phyloP scores from a whole-genome alignment of 2,329 filamentous ascomycete genomes.

The Metarhizium humberi region DNA sequence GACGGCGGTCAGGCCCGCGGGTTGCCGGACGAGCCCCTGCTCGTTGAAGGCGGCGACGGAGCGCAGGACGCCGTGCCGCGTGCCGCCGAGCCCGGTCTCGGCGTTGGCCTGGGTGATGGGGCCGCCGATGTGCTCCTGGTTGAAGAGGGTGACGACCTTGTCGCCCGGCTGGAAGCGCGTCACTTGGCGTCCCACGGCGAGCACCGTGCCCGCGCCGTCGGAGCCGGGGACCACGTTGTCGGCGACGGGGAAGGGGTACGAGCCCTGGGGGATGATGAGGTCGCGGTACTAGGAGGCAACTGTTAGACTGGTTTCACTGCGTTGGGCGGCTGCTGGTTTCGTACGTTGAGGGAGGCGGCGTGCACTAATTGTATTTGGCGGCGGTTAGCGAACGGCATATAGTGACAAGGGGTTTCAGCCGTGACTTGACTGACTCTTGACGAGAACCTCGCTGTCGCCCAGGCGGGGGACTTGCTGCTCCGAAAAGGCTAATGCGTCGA shows the following conservation, averaged over 20 bases:
- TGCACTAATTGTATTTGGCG: constrained; percentile 22
- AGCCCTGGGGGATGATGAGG: constrained; percentile 38
- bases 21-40: no score
- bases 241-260: constrained; percentile 17
- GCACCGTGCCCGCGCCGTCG: constrained; percentile 28
- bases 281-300: constrained; percentile 34
- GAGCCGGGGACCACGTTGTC: constrained; percentile 39
- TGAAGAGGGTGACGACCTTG: no score
- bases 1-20: constrained; percentile 31
- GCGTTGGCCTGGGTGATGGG: no score
- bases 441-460: constrained; percentile 49
- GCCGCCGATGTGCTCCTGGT: no score
- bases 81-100: no score
- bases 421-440: constrained; percentile 4
- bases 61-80: no score
- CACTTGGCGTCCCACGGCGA: no score
- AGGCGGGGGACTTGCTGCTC: constrained; percentile 49
- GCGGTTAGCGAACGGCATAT: no score
- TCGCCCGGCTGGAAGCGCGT: no score
- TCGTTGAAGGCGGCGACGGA: no score
- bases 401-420: no score
- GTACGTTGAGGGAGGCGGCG: constrained; percentile 40
- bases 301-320: neutral
- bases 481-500: constrained; percentile 49
- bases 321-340: constrained; percentile 1